Base-by-base conservation (phyloP, 352 stramenopile species). In the Phytopythium mirpurense region DNA sequence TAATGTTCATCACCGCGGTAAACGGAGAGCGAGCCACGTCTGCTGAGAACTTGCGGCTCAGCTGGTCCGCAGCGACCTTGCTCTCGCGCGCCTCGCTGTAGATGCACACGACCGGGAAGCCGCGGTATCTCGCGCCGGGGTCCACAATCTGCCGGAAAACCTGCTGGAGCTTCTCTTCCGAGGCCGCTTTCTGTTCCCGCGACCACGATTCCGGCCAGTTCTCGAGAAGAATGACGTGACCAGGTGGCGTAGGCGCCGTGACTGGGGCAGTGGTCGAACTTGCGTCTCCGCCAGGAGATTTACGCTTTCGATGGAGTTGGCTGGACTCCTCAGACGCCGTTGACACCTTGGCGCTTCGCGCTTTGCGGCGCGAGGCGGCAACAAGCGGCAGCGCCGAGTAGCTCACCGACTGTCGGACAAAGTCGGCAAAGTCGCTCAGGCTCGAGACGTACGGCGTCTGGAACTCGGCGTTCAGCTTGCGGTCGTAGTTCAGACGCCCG, bases 51-150 rank as follows among this genome's bases (percentile, higher is more conserved):
- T 75, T 62, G 32, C 70, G 73, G 12, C 58, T 72, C 23, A 95
- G 66, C 31, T 88, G 67, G n/a, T 67, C 67, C 9, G 70, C 6
- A 26, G 89, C 82, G n/a, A 90, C 65, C 41, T 90, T 91, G 47
- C 62, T 78, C 19, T 90, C 84, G 57, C 74, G 72, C 11, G 86
- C 77, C 45, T 93, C 83, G 51, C 84, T 95, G 62, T 87, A 93
- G 43, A 95, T 79, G 34, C 81, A 90, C 15, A 95, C 56, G 11
- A 90, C 72, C 18, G 84, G 80, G 51, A 78, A 86, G 19, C 61
- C 49, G 9, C 31, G 23, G n/a, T 43, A 43, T 12, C 32, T 27
- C 10, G 58, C 56, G 5, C 49, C 45, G 8, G 78, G 63, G 24
- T 82, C 73, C 5, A 89, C 55, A 14, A 91, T 60, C 26, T 66